Base-by-base conservation (phyloP, 2,329 filamentous ascomycete genomes). In the Sarocladium brachiariae region DNA sequence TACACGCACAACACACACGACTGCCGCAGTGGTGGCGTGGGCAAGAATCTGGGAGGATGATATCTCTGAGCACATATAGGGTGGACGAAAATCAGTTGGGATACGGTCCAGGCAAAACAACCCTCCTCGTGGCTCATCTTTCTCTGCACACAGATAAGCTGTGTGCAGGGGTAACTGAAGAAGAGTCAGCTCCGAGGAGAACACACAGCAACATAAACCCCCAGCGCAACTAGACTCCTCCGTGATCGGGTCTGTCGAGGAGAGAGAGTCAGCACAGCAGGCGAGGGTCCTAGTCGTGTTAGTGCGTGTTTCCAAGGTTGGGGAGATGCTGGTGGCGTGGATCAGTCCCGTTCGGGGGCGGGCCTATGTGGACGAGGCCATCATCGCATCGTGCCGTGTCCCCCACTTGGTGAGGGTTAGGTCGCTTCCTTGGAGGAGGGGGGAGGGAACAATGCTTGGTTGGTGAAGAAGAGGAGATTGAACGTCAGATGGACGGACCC, bases 361-460 rank as follows among this genome's bases (percentile, higher is more conserved):
- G 43, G 39, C 19, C 43, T 25, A 47, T 30, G 43, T 31, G 43
- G 25, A 47, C 43, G 43, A 47, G 27, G 24, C 43, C 43, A 31
- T 47, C 43, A 47, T 47, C 25, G 43, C 43, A 31, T 47, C 43
- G 24, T 47, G 43, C 43, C 43, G 43, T 47, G 43, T 47, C 43
- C 43, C 43, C 43, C 43, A 47, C 43, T 33, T 33, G 43, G 43
- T 19, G 16, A 30, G 21, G 16, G 4, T 47, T 47, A 25, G 21
- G n/a, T 8, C 21, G 39, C 9, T 13, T 30, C 6, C 11, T 13
- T 30, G 21, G 39, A 19, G 21, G n/a, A 10, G 6, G 18, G 16
- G 16, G 38, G 9, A n/a, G 16, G 16, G 13, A 21, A 21, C 16
- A 19, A 21, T 41, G 5, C n/a, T 45, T 4, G 9, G 21, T 11